phyloP scores from a whole-genome alignment of 768 basidiomycete genomes.

The Psilocybe tampanensis region DNA sequence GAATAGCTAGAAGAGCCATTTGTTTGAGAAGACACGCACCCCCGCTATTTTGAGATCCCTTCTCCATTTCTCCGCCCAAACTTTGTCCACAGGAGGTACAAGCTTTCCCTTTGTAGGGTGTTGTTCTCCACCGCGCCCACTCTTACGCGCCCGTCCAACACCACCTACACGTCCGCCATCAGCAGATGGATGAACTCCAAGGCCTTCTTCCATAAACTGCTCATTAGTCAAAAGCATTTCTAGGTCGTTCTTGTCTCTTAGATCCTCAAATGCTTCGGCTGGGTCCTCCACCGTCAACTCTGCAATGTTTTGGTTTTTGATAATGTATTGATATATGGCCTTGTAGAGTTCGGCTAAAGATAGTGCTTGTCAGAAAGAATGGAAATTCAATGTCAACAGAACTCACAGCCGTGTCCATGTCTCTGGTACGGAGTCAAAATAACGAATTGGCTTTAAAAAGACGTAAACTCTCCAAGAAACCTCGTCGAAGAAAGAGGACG shows the following conservation, averaged over 20 bases:
- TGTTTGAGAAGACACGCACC: conserved; percentile 43
- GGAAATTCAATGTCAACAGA: background rate
- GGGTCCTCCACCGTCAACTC: conserved; percentile 98
- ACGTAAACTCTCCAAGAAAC: conserved; percentile 4
- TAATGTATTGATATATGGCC: conserved; percentile 78
- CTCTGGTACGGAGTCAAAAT: conserved; percentile 90
- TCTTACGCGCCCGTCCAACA: conserved; percentile 44
- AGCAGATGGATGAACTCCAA: conserved; percentile 47
- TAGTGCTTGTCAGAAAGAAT: background rate
- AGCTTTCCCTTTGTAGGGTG: conserved; percentile 54
- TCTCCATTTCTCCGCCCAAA: conserved; percentile 81
- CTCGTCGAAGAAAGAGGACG: conserved; percentile 15
- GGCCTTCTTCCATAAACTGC: conserved; percentile 73
- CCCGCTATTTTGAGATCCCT: conserved; percentile 87
- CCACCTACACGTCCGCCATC: conserved; percentile 42
- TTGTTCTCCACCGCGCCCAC: conserved; percentile 33
- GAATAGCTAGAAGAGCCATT: conserved; percentile 1
- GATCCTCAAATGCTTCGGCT: conserved; percentile 95
- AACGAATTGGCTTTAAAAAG: conserved; percentile 85
- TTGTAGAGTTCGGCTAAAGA: conserved; percentile 80
- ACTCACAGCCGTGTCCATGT: conserved; percentile 87
- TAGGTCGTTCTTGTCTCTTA: conserved; percentile 91
- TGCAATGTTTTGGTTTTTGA: conserved; percentile 68
- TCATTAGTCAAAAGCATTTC: conserved; percentile 68
- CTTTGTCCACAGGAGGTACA: conserved; percentile 75